phyloP scores from a whole-genome alignment of 345 rosid genomes.

The Excoecaria cochinchinensis region DNA sequence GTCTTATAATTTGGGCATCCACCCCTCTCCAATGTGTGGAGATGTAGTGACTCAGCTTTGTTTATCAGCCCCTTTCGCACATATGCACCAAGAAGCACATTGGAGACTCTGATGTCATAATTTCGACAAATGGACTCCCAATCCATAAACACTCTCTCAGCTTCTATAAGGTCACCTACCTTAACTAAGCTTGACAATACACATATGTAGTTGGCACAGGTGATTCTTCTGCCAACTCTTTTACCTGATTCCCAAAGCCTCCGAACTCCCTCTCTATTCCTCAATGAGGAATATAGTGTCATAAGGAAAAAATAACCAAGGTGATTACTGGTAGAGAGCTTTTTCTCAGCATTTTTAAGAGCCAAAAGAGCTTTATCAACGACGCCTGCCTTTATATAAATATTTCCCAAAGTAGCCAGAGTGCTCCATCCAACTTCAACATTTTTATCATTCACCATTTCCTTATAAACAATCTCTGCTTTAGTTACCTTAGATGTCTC shows the following conservation, averaged over 20 bases:
- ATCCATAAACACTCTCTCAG: slow-evolving; percentile 43
- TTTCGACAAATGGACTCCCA: slow-evolving; percentile 49
- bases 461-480: slow-evolving; percentile 44
- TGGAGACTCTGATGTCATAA: slow-evolving; percentile 56
- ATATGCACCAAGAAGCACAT: slow-evolving; percentile 60
- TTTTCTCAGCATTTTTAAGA: slow-evolving; percentile 45
- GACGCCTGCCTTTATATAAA: slow-evolving; percentile 45
- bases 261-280: slow-evolving; percentile 44
- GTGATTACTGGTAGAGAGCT: slow-evolving; percentile 35
- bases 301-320: slow-evolving; percentile 56
- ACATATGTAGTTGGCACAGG: slow-evolving; percentile 53
- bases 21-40: slow-evolving; percentile 44
- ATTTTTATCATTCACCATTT: slow-evolving; percentile 48
- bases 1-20: slow-evolving; percentile 69
- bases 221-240: slow-evolving; percentile 41
- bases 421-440: slow-evolving; percentile 63
- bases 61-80: slow-evolving; percentile 36
- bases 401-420: slow-evolving; percentile 47
- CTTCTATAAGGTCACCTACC: slow-evolving; percentile 39
- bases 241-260: slow-evolving; percentile 53
- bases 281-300: slow-evolving; percentile 40
- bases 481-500: slow-evolving; percentile 25
- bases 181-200: slow-evolving; percentile 51
- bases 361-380: slow-evolving; percentile 42
- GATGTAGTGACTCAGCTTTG: slow-evolving; percentile 49